phyloP scores from a whole-genome alignment of 306 rosid species.

The Gastrolobium bilobum region DNA sequence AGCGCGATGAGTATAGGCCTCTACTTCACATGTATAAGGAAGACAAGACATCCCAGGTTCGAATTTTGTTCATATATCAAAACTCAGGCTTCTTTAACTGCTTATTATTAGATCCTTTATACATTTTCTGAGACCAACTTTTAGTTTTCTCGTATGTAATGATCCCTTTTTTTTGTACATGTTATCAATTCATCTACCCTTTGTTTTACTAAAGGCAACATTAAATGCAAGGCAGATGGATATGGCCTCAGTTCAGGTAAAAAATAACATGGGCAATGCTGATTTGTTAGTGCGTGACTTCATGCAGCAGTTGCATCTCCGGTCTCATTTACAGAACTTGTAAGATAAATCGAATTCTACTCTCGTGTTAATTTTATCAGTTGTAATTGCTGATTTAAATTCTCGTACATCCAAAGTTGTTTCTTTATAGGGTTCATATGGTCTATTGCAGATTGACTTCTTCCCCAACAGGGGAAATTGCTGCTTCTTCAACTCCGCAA shows the following conservation, averaged over 20 bases:
- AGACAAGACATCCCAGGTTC: constrained; percentile 77
- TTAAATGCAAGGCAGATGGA: constrained; percentile 62
- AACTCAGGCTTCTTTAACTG: constrained; percentile 25
- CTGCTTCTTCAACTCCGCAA: constrained; percentile 47
- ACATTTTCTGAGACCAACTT: background rate
- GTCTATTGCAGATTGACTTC: constrained; percentile 67
- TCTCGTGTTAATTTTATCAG: constrained; percentile 22
- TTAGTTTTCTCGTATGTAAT: constrained; percentile 18
- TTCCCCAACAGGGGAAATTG: constrained; percentile 47
- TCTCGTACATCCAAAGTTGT: constrained; percentile 26
- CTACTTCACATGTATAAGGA: constrained; percentile 61
- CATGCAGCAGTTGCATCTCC: constrained; percentile 65
- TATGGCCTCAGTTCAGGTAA: constrained; percentile 57
- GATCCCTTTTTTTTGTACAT: constrained; percentile 23
- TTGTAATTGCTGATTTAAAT: constrained; percentile 34
- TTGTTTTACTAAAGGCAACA: constrained; percentile 61
- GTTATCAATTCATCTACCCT: constrained; percentile 33
- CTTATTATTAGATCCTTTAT: constrained; percentile 1
- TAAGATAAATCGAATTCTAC: constrained; percentile 59
- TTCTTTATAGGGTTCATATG: constrained; percentile 32
- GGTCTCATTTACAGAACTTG: constrained; percentile 72
- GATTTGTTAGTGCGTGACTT: constrained; percentile 61
- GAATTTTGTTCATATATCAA: constrained; percentile 17
- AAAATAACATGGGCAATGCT: constrained; percentile 42
- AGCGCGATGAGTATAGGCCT: constrained; percentile 74